Conservation (phyloP, 2,329 filamentous ascomycete species). For the Aspergillus hortae region DNA sequence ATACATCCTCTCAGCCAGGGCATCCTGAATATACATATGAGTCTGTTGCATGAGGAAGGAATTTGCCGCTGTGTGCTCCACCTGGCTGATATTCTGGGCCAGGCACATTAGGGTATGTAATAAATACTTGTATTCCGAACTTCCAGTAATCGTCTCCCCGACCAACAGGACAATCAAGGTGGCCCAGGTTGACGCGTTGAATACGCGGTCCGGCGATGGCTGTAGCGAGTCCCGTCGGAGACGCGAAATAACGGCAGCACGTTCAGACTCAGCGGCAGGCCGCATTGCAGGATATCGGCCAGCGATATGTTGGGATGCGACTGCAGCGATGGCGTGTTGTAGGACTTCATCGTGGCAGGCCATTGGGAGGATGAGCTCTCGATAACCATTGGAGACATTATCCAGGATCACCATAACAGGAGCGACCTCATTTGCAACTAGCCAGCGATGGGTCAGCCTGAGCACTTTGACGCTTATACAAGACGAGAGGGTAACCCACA, state of each 20-base stretch:
- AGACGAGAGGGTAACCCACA: constrained; percentile 2
- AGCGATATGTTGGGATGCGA: constrained; percentile 21
- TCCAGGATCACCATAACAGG: constrained; percentile 29
- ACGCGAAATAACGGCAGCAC: constrained; percentile 14
- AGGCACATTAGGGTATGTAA: constrained; percentile 15
- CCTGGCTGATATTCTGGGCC: constrained; percentile 7
- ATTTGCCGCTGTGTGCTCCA: not conserved
- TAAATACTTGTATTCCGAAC: constrained; percentile 15
- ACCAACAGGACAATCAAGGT: constrained; percentile 21
- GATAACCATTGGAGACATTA: constrained; percentile 27
- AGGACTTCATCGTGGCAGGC: constrained; percentile 23
- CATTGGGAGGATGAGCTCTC: constrained; percentile 25
- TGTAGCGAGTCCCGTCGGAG: constrained; percentile 13
- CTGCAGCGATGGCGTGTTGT: constrained; percentile 18
- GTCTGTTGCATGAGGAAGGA: constrained; percentile 16
- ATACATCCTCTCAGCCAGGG: not conserved
- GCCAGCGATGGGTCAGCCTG: too few relatives aligned
- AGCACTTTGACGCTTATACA: too few relatives aligned
- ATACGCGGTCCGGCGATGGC: constrained; percentile 10
- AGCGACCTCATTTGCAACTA: constrained; percentile 23
- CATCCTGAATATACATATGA: constrained; percentile 14
- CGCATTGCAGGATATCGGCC: constrained; percentile 7
- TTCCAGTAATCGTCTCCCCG: constrained; percentile 23
- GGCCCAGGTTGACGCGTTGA: constrained; percentile 16
- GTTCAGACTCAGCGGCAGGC: constrained; percentile 11